Evolutionary conservation across 2,329 filamentous ascomycete genomes (phyloP), one percentile per base, ranked within the genome.

Genomic region (Sphaerulina vaccinii): DNA sequence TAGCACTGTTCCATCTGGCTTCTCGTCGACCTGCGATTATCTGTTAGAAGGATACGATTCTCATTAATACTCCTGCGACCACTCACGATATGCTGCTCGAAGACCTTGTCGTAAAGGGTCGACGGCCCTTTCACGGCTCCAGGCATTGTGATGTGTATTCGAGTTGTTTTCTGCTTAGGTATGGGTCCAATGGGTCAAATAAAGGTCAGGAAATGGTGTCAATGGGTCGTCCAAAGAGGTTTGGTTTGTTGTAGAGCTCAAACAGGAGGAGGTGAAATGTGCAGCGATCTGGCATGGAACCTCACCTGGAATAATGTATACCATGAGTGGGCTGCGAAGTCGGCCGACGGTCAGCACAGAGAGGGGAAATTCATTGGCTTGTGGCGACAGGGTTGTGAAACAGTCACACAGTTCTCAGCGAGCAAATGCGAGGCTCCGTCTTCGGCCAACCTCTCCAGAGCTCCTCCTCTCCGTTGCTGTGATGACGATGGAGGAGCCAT

Each of bases 1-100:
- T 60, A 96, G 77, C 65, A 95, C 79, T 52, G 91, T 96, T 73
- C 92, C 92, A 74, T 97, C 92, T 50, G 90, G 83, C 80, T 91
- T 89, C 82, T 95, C 88, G 68, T 96, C 89, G 68, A 99, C 58
- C 58, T 60, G 39, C 11, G 13, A 2, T 11, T 13, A 8, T 2
- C n/a, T 35, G 49, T 60, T 29, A 60, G 56, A 16, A 22, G 9
- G 19, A 9, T 7, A 4, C 1, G 8, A 13, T 21, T 8, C n/a
- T 3, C 19, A 19, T 21, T 5, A 22, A 8, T 22, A 13, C 11
- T 11, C 3, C 18, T 9, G 4, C 18, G 5, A 32, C 13, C 24
- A 24, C 58, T 52, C 43, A 60, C 91, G 66, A 97, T 86, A 73
- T 99, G 93, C 76, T 86, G 86, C 65, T 89, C 83, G 66, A 97